Base-by-base conservation (phyloP, 108 stramenopile genomes). In the Skeletonema tropicum region DNA sequence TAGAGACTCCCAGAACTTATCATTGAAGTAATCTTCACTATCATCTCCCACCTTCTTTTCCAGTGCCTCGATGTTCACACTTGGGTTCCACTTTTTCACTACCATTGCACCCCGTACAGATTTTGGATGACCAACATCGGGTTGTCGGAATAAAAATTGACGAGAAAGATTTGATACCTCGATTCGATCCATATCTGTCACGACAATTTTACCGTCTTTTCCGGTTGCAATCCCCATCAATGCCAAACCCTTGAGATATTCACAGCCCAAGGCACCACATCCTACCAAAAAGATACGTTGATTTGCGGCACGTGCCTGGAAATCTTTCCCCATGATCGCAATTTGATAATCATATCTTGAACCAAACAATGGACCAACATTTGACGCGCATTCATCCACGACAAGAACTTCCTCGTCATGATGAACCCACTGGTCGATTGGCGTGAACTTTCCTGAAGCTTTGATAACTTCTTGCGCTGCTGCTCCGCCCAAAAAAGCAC, bases 401-500 rank as follows among this genome's bases (percentile, higher is more conserved):
- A 78, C 90, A 74, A 89, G 41, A 74, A 58, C 60, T 17, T 75
- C 75, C 79, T 80, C 63, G 70, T 84, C 83, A 69, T 87, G 66
- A 77, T 64, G 76, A 62, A 92, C 76, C 89, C 91, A 75, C 84
- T 84, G 83, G 63, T 85, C 79, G 57, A 96, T 84, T 2, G 93
- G 95, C 12, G 93, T 90, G 82, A 85, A 96, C 74, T 94, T 94
- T 13, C 95, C 95, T 13, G 89, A 88, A 19, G 82, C 73, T 77
- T 96, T 96, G 62, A 96, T 92, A 5, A 94, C 91, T 68, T 96
- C 95, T 77, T 96, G 95, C 5, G 95, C 95, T 33, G 89, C 89
- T 0, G 93, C 91, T 36, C 95, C 95, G 17, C 95, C 95, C 57
- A 93, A 78, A 75, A 92, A 94, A 8, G 90, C 89, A 45, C 87